Evolutionary conservation across 371 early-diverging fungal genomes (phyloP), one percentile per base, ranked within the genome.

Genomic region (Entomophthora muscae): DNA sequence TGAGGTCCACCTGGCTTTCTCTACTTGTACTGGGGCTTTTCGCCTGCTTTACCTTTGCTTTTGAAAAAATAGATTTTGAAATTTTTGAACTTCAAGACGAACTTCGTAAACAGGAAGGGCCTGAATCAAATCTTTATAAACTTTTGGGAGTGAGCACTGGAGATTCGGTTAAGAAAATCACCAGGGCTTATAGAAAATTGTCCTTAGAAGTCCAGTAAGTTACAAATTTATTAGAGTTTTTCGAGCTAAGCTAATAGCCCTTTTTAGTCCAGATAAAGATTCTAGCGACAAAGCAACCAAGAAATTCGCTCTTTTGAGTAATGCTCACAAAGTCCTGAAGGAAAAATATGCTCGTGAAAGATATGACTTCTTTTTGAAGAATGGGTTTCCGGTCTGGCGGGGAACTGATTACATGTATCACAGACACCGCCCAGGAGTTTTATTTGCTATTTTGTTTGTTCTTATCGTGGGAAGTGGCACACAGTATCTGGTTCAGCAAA

Each of bases 121-220:
- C 78, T 26, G 79, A 79, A 24, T 72, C 72, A 26, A 81, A 70
- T 66, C 81, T 82, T 67, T 85, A 81, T 57, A 77, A 70, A 31
- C 78, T 78, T 73, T 67, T 83, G 42, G 76, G 77, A 17, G 69
- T 84, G 60, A 68, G 77, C 33, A 81, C 87, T 54, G 72, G 74
- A 33, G 90, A 93, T 27, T 71, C 79, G 13, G 82, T 83, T 52
- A 64, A 73, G 23, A 87, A 92, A 22, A 88, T 96, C 69, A 83
- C 80, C 68, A 79, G 76, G 63, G 86, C 96, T 21, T 96, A 86
- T 78, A 82, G 92, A 63, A 91, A 89, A 73, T 76, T 91, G 32
- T 95, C 97, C 2, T 78, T 89, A 32, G 85, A 86, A 66, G 90
- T 89, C 71, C 99, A 99, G 84, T 84, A 81, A 73, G 82, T 69